phyloP scores from a whole-genome alignment of 176 grass and related monocot species.

The Avena eriantha region DNA sequence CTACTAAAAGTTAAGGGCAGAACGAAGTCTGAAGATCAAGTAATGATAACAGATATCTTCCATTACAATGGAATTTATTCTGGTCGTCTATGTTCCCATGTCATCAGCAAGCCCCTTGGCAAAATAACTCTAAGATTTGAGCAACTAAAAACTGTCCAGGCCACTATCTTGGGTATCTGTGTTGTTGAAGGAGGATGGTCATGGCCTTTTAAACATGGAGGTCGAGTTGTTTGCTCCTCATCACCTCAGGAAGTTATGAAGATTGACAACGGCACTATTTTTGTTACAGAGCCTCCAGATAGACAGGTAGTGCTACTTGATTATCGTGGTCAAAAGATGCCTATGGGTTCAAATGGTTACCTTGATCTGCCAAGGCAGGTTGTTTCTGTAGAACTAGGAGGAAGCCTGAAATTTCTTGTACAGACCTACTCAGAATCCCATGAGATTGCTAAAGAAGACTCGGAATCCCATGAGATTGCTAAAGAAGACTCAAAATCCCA shows the following conservation, averaged over 20 bases:
- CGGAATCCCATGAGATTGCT: no score
- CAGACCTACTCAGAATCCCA: neutral
- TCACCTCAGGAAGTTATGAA: neutral
- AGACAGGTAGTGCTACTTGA: neutral
- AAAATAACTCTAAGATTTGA: neutral
- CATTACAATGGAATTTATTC: slow-evolving; percentile 2
- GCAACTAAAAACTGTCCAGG: neutral
- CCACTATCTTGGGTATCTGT: neutral
- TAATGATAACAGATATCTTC: neutral
- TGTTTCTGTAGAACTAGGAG: neutral
- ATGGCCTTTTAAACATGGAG: neutral
- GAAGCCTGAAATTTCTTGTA: neutral
- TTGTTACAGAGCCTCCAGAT: neutral
- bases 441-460: neutral
- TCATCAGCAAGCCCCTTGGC: neutral
- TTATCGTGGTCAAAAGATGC: neutral
- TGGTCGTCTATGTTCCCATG: neutral
- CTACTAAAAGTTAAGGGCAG: neutral
- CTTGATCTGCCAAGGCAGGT: neutral
- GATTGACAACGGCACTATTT: neutral
- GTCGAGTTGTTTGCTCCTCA: neutral
- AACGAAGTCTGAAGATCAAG: neutral
- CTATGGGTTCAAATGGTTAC: neutral
- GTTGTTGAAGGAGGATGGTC: neutral
- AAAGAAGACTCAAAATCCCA: no score